Conservation (phyloP, 1,284 basidiomycete genomes). For the Erythrobasidium hasegawianum region DNA sequence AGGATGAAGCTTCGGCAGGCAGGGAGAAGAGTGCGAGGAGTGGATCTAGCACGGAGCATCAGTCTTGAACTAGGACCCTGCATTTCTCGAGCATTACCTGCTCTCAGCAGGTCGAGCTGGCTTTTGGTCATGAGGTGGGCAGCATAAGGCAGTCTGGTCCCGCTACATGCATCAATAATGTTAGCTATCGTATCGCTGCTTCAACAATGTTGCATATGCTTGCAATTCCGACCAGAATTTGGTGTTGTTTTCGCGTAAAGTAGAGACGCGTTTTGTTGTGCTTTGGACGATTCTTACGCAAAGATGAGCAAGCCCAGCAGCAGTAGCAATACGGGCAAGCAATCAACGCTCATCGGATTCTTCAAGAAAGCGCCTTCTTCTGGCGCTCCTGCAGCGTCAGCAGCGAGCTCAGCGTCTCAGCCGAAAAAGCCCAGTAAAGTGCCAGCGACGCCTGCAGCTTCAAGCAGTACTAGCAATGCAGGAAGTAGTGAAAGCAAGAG, state of each 20-base stretch:
- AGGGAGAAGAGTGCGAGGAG: background rate
- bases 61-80: background rate
- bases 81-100: no score
- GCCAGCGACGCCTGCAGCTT: no score
- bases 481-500: constrained; percentile 7
- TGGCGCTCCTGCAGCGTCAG: constrained; percentile 14
- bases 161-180: no score
- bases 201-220: no score
- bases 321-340: constrained; percentile 37
- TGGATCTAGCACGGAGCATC: background rate
- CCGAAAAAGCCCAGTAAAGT: no score
- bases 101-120: no score
- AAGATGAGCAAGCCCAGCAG: constrained; percentile 28
- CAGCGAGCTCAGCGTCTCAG: no score
- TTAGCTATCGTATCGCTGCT: no score
- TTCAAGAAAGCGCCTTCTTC: constrained; percentile 43
- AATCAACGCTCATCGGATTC: constrained; percentile 52
- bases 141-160: no score
- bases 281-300: background rate
- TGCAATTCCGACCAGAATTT: no score
- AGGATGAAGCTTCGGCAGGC: no score
- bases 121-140: no score
- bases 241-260: background rate
- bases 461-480: background rate
- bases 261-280: background rate